phyloP scores from a whole-genome alignment of 345 rosid species.

The Eucalyptus sp. region DNA sequence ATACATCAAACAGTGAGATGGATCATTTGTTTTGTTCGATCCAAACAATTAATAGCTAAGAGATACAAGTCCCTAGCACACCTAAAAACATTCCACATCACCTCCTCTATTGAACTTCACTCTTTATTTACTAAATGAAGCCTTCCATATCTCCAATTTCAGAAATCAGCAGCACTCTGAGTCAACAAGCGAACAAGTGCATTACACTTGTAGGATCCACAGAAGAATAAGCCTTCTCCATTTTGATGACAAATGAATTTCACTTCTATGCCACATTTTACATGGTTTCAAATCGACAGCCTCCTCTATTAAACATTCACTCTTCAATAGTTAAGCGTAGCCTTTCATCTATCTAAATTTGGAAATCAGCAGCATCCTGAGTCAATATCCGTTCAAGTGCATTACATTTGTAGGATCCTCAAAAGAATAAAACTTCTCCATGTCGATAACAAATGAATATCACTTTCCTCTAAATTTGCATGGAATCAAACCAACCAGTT shows the following conservation, averaged over 20 bases:
- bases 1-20: not conserved
- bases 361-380: not conserved
- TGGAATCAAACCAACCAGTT: not conserved
- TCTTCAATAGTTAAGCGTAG: not conserved
- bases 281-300: not conserved
- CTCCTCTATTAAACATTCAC: not conserved
- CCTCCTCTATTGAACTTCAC: not conserved
- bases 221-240: not conserved
- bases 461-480: not conserved
- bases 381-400: not conserved
- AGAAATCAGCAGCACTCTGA: not conserved
- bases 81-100: not conserved
- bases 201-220: not conserved
- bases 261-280: not conserved
- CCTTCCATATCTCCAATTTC: not conserved
- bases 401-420: not conserved
- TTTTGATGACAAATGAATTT: not conserved
- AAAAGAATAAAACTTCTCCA: not conserved
- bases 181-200: not conserved
- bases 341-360: not conserved
- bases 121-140: not conserved
- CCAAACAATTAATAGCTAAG: not conserved
- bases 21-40: not conserved
- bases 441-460: not conserved
- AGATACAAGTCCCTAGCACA: not conserved